Evolutionary conservation across 768 basidiomycete genomes (phyloP).

Genomic region (Kwoniella europaea): DNA sequence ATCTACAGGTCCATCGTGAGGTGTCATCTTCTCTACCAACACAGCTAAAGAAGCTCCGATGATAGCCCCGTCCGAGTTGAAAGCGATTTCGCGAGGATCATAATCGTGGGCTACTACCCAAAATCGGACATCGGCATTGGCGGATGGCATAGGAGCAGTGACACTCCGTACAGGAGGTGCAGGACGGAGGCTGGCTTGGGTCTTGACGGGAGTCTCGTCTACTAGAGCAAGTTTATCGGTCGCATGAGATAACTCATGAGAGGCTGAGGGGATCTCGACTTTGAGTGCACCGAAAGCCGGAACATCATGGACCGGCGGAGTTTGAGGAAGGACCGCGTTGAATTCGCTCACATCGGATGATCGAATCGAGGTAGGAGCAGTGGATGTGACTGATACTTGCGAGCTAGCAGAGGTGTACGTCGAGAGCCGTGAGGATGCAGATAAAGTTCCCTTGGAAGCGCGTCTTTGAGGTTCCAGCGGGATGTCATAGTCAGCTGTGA

Average conservation of each 20-base stretch:
- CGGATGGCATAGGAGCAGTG: slow-evolving; percentile 34
- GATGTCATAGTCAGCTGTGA: slow-evolving; percentile 40
- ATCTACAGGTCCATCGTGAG: slow-evolving; percentile 88
- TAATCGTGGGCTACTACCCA: slow-evolving; percentile 68
- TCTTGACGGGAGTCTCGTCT: background rate
- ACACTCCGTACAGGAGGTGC: slow-evolving; percentile 21
- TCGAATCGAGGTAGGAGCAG: slow-evolving; percentile 16
- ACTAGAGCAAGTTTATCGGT: slow-evolving; percentile 6
- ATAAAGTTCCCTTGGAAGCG: slow-evolving; percentile 11
- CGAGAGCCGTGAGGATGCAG: slow-evolving; percentile 23
- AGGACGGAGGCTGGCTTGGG: slow-evolving; percentile 6
- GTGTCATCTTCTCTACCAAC: slow-evolving; percentile 96
- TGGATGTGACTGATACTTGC: slow-evolving; percentile 8
- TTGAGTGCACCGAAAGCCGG: slow-evolving; percentile 29
- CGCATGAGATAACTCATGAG: slow-evolving; percentile 1
- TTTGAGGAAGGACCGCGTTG: background rate
- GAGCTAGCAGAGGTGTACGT: slow-evolving; percentile 29
- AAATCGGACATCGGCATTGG: slow-evolving; percentile 43
- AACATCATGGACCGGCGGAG: slow-evolving; percentile 13
- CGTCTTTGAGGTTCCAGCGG: slow-evolving; percentile 19
- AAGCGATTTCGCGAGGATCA: slow-evolving; percentile 79
- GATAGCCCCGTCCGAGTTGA: slow-evolving; percentile 86
- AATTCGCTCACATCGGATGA: slow-evolving; percentile 19
- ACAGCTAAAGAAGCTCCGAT: slow-evolving; percentile 87
- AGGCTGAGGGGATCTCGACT: slow-evolving; percentile 10